A percentile compares a stretch with the other conserved stretches of the same genome.
Conservation (phyloP, 2,329 filamentous ascomycete genomes). For the Westerdykella sp. region DNA sequence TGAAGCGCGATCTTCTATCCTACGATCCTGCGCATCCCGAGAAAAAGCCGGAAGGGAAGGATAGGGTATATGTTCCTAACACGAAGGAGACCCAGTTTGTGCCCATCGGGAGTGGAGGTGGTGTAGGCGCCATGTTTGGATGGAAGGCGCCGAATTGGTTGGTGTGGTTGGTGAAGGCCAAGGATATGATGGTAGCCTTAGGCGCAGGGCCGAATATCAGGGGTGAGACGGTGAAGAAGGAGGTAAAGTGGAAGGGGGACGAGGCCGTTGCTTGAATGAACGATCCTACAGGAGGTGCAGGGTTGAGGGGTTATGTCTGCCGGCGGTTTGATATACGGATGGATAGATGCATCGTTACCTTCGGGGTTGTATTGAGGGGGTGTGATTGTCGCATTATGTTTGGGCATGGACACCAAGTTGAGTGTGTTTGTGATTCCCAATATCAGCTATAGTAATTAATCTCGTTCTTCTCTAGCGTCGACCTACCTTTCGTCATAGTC, state of each 20-base stretch:
- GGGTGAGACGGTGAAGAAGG: slow-evolving; percentile 22
- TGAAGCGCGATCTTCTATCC: slow-evolving; percentile 43
- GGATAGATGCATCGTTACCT: too few relatives aligned
- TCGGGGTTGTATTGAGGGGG: too few relatives aligned
- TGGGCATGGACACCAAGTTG: too few relatives aligned
- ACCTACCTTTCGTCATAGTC: too few relatives aligned
- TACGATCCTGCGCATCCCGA: slow-evolving; percentile 6
- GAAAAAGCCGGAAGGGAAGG: slow-evolving; percentile 19
- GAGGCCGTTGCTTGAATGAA: too few relatives aligned
- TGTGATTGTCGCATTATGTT: too few relatives aligned
- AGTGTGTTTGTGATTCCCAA: too few relatives aligned
- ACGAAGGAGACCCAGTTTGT: slow-evolving; percentile 24
- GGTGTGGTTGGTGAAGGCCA: slow-evolving; percentile 38
- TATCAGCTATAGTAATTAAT: too few relatives aligned
- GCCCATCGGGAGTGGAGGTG: slow-evolving; percentile 28
- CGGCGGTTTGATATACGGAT: too few relatives aligned
- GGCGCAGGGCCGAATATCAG: slow-evolving; percentile 7
- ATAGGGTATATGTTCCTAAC: slow-evolving; percentile 17
- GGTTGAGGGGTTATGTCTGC: too few relatives aligned
- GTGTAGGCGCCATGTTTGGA: slow-evolving; percentile 35
- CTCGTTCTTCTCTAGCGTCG: too few relatives aligned
- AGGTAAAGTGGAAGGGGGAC: slow-evolving; percentile 14
- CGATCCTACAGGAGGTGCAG: too few relatives aligned
- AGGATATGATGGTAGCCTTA: slow-evolving; percentile 35
- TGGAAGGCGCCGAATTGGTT: slow-evolving; percentile 34